Evolutionary conservation across 2,329 filamentous ascomycete genomes (phyloP).

Genomic region (Aspergillus sp.): DNA sequence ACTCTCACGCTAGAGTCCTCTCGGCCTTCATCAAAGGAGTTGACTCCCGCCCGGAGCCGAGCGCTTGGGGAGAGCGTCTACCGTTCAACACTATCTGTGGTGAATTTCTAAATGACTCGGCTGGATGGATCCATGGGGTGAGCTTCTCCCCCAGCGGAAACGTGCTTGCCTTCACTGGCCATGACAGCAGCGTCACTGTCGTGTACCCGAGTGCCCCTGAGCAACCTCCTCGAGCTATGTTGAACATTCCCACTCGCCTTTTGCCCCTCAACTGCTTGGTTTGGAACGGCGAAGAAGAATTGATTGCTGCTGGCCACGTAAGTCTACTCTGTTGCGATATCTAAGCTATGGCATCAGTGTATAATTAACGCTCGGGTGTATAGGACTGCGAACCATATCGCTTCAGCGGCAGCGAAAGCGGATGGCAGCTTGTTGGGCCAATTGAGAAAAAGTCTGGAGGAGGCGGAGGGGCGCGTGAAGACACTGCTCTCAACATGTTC

Average conservation of each 20-base stretch:
- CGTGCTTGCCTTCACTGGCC: slow-evolving; percentile 85
- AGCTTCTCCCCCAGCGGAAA: slow-evolving; percentile 88
- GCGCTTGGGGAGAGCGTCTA: slow-evolving; percentile 86
- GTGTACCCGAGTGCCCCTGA: slow-evolving; percentile 91
- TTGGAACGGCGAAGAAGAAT: slow-evolving; percentile 86
- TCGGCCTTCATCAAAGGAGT: slow-evolving; percentile 95
- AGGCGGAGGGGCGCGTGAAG: slow-evolving; percentile 61
- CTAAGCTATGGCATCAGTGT: neutral
- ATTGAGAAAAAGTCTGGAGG: slow-evolving; percentile 64
- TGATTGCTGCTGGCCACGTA: slow-evolving; percentile 86
- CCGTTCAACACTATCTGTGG: slow-evolving; percentile 98
- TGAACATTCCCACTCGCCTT: slow-evolving; percentile 81
- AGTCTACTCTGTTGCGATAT: slow-evolving; percentile 10
- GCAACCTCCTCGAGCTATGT: slow-evolving; percentile 78
- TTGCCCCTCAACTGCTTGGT: slow-evolving; percentile 87
- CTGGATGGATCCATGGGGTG: slow-evolving; percentile 91
- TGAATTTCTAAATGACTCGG: slow-evolving; percentile 91
- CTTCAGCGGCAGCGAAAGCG: slow-evolving; percentile 66
- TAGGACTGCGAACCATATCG: slow-evolving; percentile 76
- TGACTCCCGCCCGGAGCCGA: slow-evolving; percentile 74
- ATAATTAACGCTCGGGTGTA: neutral
- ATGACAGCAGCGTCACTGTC: slow-evolving; percentile 93
- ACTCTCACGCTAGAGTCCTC: slow-evolving; percentile 91
- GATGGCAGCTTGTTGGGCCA: slow-evolving; percentile 77
- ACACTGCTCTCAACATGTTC: slow-evolving; percentile 97